Percentiles rank a stretch among this genome's conserved stretches.
Evolutionary conservation across 2,329 filamentous ascomycete species (phyloP).

Genomic region (Thermochaetoides dissita): DNA sequence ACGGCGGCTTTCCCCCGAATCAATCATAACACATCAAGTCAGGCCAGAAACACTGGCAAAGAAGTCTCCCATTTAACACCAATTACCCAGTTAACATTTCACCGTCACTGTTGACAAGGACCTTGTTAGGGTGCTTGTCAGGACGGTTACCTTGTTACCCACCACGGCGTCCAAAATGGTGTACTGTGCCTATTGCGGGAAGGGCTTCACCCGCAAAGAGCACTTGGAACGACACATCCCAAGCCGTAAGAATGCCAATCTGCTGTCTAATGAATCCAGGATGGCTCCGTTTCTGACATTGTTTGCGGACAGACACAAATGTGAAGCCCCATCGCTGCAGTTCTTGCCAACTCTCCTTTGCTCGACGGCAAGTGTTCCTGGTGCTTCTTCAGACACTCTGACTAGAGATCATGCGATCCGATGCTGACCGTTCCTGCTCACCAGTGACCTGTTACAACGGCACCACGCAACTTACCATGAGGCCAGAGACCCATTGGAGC

Average conservation of each 20-base stretch:
- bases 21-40: background rate
- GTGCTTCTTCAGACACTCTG: constrained; percentile 1
- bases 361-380: constrained; percentile 27
- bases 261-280: background rate
- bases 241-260: constrained; percentile 27
- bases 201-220: constrained; percentile 40
- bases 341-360: constrained; percentile 35
- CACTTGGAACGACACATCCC: constrained; percentile 42
- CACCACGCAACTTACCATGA: constrained; percentile 39
- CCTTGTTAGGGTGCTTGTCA: background rate
- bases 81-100: background rate
- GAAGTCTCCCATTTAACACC: background rate
- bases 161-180: constrained; percentile 14
- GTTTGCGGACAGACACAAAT: constrained; percentile 31
- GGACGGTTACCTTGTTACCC: background rate
- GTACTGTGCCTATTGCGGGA: constrained; percentile 40
- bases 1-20: background rate
- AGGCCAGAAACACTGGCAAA: background rate
- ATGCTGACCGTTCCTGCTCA: constrained; percentile 1
- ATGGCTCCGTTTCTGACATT: background rate
- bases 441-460: constrained; percentile 36
- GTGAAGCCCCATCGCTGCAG: constrained; percentile 39
- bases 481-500: constrained; percentile 31
- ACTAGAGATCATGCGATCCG: too few species aligned
- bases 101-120: background rate